phyloP scores from a whole-genome alignment of 352 stramenopile genomes.

The Phytopythium cucurbitacearum region DNA sequence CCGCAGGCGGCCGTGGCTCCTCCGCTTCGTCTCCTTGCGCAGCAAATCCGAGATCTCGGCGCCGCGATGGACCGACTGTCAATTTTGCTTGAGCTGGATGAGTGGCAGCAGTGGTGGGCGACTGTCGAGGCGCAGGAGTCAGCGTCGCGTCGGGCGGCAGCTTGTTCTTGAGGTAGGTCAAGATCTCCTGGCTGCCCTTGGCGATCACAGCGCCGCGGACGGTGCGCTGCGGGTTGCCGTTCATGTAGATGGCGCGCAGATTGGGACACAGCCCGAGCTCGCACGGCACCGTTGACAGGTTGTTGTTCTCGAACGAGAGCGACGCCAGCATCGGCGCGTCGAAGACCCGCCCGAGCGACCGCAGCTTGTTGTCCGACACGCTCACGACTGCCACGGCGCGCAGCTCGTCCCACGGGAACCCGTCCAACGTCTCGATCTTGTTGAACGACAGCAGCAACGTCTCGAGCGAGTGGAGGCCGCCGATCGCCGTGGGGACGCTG shows the following conservation, averaged over 20 bases:
- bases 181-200: slow-evolving; percentile 71
- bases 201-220: slow-evolving; percentile 66
- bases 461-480: slow-evolving; percentile 36
- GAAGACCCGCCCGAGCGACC: slow-evolving; percentile 60
- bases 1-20: too few species aligned
- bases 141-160: slow-evolving; percentile 38
- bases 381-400: slow-evolving; percentile 49
- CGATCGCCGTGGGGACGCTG: slow-evolving; percentile 32
- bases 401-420: slow-evolving; percentile 52
- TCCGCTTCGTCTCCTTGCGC: too few species aligned
- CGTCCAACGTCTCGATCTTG: slow-evolving; percentile 60
- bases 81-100: too few species aligned
- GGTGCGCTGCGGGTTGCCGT: slow-evolving; percentile 81
- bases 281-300: slow-evolving; percentile 48
- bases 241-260: slow-evolving; percentile 75
- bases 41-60: too few species aligned
- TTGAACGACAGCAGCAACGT: slow-evolving; percentile 72
- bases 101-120: too few species aligned
- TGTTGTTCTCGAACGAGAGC: slow-evolving; percentile 86
- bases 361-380: slow-evolving; percentile 76
- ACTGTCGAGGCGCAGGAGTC: not conserved
- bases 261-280: slow-evolving; percentile 62
- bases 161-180: slow-evolving; percentile 81
- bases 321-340: slow-evolving; percentile 49
- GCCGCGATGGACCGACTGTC: too few species aligned